phyloP scores from a whole-genome alignment of 805 yeast species.

The Candida koratica region DNA sequence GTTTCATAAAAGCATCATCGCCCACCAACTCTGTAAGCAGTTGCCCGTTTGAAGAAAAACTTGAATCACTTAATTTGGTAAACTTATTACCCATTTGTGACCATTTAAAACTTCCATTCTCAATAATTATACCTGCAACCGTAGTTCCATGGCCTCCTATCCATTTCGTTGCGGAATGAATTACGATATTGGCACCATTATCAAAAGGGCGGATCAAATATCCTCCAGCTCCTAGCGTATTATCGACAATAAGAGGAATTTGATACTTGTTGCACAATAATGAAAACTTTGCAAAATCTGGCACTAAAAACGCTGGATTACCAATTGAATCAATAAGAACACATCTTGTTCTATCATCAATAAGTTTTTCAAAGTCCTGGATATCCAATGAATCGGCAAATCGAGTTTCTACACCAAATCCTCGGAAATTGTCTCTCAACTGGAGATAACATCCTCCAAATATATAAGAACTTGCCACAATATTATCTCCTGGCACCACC shows the following conservation, averaged over 20 bases:
- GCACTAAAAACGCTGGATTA: conserved; percentile 86
- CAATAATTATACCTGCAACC: conserved; percentile 76
- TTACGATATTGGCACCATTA: conserved; percentile 81
- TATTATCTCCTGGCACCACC: conserved; percentile 85
- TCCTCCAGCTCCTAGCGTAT: conserved; percentile 87
- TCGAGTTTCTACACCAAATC: conserved; percentile 79
- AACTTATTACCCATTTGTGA: conserved; percentile 55
- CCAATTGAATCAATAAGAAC: conserved; percentile 85
- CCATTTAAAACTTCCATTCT: conserved; percentile 77
- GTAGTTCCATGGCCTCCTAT: conserved; percentile 90
- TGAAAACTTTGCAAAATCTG: conserved; percentile 73
- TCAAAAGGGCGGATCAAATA: conserved; percentile 79
- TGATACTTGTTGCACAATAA: conserved; percentile 52
- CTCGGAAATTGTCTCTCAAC: conserved; percentile 84
- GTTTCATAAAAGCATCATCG: conserved; percentile 67
- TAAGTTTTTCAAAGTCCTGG: conserved; percentile 45
- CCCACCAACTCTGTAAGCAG: conserved; percentile 87
- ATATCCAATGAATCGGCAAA: conserved; percentile 78
- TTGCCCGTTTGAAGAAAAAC: conserved; percentile 87
- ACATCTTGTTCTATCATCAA: conserved; percentile 78
- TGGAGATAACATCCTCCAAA: conserved; percentile 97
- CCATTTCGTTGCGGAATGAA: conserved; percentile 85
- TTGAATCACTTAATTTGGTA: conserved; percentile 79
- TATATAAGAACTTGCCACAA: conserved; percentile 77
- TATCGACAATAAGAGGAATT: conserved; percentile 71